Base-by-base conservation (phyloP, 768 basidiomycete genomes). In the Daedalea quercina region DNA sequence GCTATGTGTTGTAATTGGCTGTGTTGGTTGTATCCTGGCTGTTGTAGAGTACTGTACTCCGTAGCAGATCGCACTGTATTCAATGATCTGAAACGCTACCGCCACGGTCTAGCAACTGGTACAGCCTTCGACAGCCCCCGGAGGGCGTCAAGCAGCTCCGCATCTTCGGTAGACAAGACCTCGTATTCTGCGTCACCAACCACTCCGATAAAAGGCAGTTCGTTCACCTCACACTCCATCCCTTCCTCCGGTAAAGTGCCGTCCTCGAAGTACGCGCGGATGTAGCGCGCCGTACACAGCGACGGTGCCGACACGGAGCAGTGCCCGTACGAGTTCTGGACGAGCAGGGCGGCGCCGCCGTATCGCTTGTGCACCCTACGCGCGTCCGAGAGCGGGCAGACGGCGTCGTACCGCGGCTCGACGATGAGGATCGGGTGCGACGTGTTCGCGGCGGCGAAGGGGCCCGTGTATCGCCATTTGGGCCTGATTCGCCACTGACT, bases 201-300 rank as follows among this genome's bases (percentile, higher is more conserved):
- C n/a, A 42, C 20, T 6, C 47, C 51, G 25, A 51, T 25, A n/a
- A 60, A 57, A 23, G 59, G 59, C 51, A 57, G 28, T 42, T 55
- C 59, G 22, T 60, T 56, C 46, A 42, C 47, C 54, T 60, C 56
- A 45, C 59, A 60, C 44, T 53, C 59, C 25, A 56, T 53, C 4
- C 56, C 59, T 26, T 54, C 44, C 52, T 35, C 34, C 4, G 59
- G 59, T 7, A 60, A 44, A 51, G 50, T 52, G 47, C 59, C 59
- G 28, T 60, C 26, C 26, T 45, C 54, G 42, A 57, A 52, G 42
- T 60, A 60, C 50, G 53, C 55, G 44, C 54, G 22, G 15, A 60
- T 43, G 33, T 57, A 50, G 49, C 47, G 51, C 31, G 59, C 59
- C 1, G 59, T 60, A 51, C 59, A 60, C 34, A 60, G 24, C 42